A percentile compares a stretch with the other conserved stretches of the same genome.
phyloP scores from a whole-genome alignment of 352 stramenopile species.

The Globisporangium uncinulatum region DNA sequence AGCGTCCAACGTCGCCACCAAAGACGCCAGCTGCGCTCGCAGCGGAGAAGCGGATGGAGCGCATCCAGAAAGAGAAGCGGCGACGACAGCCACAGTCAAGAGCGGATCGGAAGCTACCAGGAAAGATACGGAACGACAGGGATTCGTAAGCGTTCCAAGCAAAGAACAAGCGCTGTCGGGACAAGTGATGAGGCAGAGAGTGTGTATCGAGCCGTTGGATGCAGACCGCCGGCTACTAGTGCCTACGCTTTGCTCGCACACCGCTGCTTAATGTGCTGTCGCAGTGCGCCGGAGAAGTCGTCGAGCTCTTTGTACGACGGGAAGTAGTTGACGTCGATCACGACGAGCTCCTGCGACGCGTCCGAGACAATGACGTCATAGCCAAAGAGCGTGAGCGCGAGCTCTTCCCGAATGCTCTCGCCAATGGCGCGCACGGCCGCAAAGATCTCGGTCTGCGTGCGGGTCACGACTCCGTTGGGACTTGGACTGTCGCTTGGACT shows the following conservation, averaged over 20 bases:
- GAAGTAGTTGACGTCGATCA: slow-evolving; percentile 89
- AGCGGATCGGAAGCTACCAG: background rate
- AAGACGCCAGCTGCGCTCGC: background rate
- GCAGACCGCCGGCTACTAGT: background rate
- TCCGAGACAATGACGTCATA: slow-evolving; percentile 83
- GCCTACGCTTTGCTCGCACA: slow-evolving; percentile 13
- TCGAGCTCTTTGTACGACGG: slow-evolving; percentile 82
- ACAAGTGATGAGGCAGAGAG: too few relatives aligned
- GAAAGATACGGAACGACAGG: too few relatives aligned
- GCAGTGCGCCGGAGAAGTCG: slow-evolving; percentile 51
- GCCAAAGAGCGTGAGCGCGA: slow-evolving; percentile 72
- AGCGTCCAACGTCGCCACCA: background rate
- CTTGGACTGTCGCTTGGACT: too few relatives aligned
- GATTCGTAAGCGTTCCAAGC: background rate
- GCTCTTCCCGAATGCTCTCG: slow-evolving; percentile 45
- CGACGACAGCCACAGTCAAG: slow-evolving; percentile 1
- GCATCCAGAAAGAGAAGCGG: slow-evolving; percentile 18
- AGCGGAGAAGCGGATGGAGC: slow-evolving; percentile 13
- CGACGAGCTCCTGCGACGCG: slow-evolving; percentile 43
- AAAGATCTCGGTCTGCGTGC: slow-evolving; percentile 50
- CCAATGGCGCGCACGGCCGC: slow-evolving; percentile 52
- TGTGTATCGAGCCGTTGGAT: too few relatives aligned
- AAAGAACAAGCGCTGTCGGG: background rate
- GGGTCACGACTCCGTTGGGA: background rate
- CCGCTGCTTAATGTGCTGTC: slow-evolving; percentile 46